Base-by-base conservation (phyloP, 768 basidiomycete genomes). In the Tulasnella sp. region DNA sequence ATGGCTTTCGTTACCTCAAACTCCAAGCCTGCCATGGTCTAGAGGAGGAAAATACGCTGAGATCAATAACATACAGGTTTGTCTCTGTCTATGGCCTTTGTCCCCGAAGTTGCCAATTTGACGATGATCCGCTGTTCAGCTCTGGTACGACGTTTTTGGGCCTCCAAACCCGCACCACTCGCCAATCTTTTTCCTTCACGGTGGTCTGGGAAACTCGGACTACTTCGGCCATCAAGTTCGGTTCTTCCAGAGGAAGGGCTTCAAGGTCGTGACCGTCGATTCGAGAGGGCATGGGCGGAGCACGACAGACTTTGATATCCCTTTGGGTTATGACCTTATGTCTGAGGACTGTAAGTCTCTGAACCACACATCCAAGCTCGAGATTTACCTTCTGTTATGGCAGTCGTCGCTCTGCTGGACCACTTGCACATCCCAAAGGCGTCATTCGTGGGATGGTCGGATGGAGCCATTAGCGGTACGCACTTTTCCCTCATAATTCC, bases 391-490 rank as follows among this genome's bases (percentile, higher is more conserved):
- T 0, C 28, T 3, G 22, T 2, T n/a, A n/a, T 54, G 7, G 5
- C 48, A 77, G 76, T 77, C n/a, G 28, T 77, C 24, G 54, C 46
- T 16, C 37, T 77, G 40, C 11, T 77, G 48, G 76, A 77, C 40
- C 76, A 54, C 46, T 37, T 77, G 2, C 11, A 58, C 14, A 58
- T 77, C 12, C 76, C 76, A 3, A 77, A 77, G 48, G 76, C 76
- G 28, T 50, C 76, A 4, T 77, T 77, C n/a, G 76, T 77, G 8
- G 76, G 76, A 18, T 77, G 76, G 76, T 77, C 76, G 8, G 76
- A 77, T n/a, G 76, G 76, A 24, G 76, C 44, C 5, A 77, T 77
- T 16, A 28, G 18, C 54, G 41, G 76, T 77, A 20, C 9, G 54
- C 54, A 54, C 12, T 31, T 12, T 64, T 20, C 20, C 18, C 54